Percentiles rank a stretch among this genome's conserved stretches.
phyloP scores from a whole-genome alignment of 768 basidiomycete species.

The Russula emetica region DNA sequence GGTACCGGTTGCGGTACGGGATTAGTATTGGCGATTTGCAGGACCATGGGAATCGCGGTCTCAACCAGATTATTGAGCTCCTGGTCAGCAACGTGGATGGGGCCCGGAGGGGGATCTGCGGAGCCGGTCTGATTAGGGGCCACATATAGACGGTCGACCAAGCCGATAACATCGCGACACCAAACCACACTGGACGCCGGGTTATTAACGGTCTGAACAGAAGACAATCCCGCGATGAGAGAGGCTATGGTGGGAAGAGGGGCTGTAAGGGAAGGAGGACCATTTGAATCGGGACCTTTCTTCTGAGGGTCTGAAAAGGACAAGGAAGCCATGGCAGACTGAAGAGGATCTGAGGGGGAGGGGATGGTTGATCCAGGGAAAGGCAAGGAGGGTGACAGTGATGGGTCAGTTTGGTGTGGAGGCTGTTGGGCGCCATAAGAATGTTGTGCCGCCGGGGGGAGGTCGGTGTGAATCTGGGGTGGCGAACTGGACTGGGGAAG shows the following conservation, averaged over 20 bases:
- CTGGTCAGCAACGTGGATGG: constrained; percentile 54
- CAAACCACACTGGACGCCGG: constrained; percentile 65
- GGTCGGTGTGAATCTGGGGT: constrained; percentile 29
- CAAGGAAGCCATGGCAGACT: constrained; percentile 29
- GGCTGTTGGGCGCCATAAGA: constrained; percentile 26
- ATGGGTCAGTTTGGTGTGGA: not conserved
- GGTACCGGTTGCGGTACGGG: constrained; percentile 37
- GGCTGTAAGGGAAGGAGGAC: constrained; percentile 54
- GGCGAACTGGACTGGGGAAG: constrained; percentile 31
- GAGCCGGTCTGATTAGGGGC: constrained; percentile 36
- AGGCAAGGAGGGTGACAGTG: not conserved
- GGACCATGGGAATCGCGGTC: constrained; percentile 59
- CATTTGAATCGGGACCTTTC: constrained; percentile 27
- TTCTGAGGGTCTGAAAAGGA: constrained; percentile 27
- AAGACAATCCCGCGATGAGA: constrained; percentile 48
- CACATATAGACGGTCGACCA: constrained; percentile 54
- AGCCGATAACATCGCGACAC: constrained; percentile 77
- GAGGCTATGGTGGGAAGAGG: constrained; percentile 62
- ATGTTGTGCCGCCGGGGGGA: constrained; percentile 29
- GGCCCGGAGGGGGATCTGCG: constrained; percentile 40
- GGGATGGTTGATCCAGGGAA: not conserved
- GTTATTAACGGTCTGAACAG: constrained; percentile 52
- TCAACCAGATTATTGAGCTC: constrained; percentile 56
- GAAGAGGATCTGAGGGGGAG: constrained; percentile 16
- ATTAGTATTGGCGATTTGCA: constrained; percentile 48